phyloP scores from a whole-genome alignment of 2,329 filamentous ascomycete genomes.

The Pseudogymnoascus sp. region DNA sequence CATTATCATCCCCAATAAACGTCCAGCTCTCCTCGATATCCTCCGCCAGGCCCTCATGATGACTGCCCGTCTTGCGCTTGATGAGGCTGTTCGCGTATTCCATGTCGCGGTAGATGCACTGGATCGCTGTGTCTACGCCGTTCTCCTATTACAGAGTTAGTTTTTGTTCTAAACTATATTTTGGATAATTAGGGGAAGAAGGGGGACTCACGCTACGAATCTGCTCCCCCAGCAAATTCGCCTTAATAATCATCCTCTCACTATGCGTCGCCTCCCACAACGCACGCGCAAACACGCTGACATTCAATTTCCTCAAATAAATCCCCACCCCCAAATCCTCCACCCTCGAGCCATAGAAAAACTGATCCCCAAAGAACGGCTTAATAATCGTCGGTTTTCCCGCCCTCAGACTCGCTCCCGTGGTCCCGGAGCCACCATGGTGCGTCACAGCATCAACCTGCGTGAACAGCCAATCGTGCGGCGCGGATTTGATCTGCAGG shows the following conservation, averaged over 20 bases:
- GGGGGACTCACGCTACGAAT: slow-evolving; percentile 65
- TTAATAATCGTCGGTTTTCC: slow-evolving; percentile 91
- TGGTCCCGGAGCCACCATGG: slow-evolving; percentile 91
- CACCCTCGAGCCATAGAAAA: slow-evolving; percentile 84
- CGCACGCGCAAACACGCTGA: slow-evolving; percentile 74
- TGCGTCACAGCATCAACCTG: slow-evolving; percentile 93
- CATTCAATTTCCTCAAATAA: slow-evolving; percentile 80
- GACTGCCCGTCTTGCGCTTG: slow-evolving; percentile 50
- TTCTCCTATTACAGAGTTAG: slow-evolving; percentile 67
- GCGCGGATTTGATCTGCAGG: slow-evolving; percentile 78
- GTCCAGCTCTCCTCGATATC: slow-evolving; percentile 85
- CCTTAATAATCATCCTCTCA: slow-evolving; percentile 85
- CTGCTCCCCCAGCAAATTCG: slow-evolving; percentile 69
- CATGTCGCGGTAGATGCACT: slow-evolving; percentile 87
- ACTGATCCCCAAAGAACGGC: slow-evolving; percentile 97
- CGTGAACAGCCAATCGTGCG: slow-evolving; percentile 92
- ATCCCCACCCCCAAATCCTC: slow-evolving; percentile 92
- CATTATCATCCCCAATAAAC: slow-evolving; percentile 55
- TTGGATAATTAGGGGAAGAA: neutral
- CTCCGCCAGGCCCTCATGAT: slow-evolving; percentile 38
- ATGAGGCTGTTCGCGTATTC: slow-evolving; percentile 86
- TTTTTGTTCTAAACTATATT: neutral
- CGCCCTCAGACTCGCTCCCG: slow-evolving; percentile 81
- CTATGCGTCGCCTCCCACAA: slow-evolving; percentile 88
- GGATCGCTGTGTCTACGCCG: slow-evolving; percentile 82